Percentiles rank a stretch among this genome's conserved stretches.
phyloP scores from a whole-genome alignment of 208 protist species.

The Leishmania tropica region DNA sequence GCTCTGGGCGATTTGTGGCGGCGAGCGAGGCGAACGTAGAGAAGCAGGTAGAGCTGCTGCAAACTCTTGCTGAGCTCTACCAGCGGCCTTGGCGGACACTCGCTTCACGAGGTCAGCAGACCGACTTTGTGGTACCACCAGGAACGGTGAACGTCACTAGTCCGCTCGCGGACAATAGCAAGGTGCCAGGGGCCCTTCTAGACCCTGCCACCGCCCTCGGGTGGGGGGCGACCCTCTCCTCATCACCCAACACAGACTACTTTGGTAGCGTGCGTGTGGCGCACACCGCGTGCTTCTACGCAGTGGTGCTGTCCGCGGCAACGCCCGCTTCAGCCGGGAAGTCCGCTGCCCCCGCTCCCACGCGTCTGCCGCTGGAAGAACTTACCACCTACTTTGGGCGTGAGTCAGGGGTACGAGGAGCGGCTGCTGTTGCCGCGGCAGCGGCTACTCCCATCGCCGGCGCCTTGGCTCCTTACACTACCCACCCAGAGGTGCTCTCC shows the following conservation, averaged over 20 bases:
- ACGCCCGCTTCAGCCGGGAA: not conserved
- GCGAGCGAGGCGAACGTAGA: conserved; percentile 70
- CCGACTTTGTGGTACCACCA: conserved; percentile 69
- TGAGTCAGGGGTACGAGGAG: conserved; percentile 34
- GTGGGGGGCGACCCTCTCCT: conserved; percentile 25
- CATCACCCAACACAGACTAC: not conserved
- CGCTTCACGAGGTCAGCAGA: conserved; percentile 67
- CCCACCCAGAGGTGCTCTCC: conserved; percentile 47
- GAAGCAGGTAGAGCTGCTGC: conserved; percentile 57
- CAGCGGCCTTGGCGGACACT: conserved; percentile 57
- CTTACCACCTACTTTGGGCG: conserved; percentile 53
- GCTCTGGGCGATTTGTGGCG: conserved; percentile 49
- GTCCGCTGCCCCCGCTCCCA: conserved; percentile 4
- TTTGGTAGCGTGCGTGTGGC: conserved; percentile 20
- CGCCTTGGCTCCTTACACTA: conserved; percentile 45
- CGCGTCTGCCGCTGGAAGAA: conserved; percentile 35
- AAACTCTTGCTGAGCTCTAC: conserved; percentile 65
- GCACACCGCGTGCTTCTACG: conserved; percentile 25
- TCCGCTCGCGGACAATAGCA: conserved; percentile 56
- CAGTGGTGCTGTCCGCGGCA: conserved; percentile 13
- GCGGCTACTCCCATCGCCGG: conserved; percentile 43
- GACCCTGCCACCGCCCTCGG: conserved; percentile 50
- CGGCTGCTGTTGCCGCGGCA: conserved; percentile 21
- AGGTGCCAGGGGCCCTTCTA: conserved; percentile 40
- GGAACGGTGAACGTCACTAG: conserved; percentile 75